Percentiles rank a stretch among this genome's conserved stretches.
Conservation (phyloP, 345 rosid species). For the Kernera saxatilis region DNA sequence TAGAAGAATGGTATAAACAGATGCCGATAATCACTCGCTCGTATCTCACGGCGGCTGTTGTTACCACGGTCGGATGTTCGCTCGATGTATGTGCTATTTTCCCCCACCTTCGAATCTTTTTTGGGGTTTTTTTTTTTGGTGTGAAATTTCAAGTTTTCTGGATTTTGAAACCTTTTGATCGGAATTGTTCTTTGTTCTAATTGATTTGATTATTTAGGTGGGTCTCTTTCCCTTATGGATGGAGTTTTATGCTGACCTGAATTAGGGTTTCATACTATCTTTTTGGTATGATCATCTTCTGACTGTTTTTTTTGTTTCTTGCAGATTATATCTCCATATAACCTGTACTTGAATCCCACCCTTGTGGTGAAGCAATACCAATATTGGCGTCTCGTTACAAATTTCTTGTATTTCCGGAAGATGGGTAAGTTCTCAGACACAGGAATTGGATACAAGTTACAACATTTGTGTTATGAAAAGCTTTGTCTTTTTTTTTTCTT, state of each 20-base stretch:
- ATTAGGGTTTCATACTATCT: neutral
- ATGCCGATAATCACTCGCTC: conserved; percentile 98
- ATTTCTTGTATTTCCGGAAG: conserved; percentile 90
- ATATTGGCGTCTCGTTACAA: conserved; percentile 97
- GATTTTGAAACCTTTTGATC: neutral
- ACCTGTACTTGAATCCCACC: conserved; percentile 75
- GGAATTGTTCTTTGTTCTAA: neutral
- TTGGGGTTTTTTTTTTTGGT: neutral
- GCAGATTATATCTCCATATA: conserved; percentile 89
- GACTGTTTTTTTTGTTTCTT: neutral
- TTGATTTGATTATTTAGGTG: neutral
- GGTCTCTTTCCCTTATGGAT: neutral
- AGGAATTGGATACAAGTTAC: neutral
- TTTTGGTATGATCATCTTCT: neutral
- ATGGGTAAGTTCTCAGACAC: conserved; percentile 51
- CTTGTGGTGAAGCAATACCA: conserved; percentile 86
- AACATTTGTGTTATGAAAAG: neutral
- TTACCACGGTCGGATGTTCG: conserved; percentile 93
- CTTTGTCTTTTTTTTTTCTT: neutral
- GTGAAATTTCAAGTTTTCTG: neutral
- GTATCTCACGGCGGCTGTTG: conserved; percentile 87
- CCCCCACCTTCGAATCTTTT: neutral
- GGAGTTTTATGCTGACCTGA: neutral
- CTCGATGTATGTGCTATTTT: conserved; percentile 55
- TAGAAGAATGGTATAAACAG: conserved; percentile 99